Conservation (phyloP, 1,284 basidiomycete genomes). For the Entoloma clypeatum region DNA sequence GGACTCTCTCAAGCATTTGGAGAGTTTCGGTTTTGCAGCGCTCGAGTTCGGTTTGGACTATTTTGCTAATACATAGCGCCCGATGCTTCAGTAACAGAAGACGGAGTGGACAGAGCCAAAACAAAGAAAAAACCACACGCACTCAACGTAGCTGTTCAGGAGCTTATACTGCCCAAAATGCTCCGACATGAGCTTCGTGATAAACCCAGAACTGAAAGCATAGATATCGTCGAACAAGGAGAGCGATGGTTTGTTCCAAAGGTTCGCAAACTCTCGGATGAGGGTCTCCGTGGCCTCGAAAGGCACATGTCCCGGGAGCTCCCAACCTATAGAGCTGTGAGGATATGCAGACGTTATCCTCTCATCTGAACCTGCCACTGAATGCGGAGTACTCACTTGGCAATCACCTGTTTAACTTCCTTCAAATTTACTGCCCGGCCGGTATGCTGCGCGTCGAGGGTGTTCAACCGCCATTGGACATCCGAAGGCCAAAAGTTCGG, state of each 20-base stretch:
- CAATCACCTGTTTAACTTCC: slow-evolving; percentile 31
- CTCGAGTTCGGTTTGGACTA: slow-evolving; percentile 13
- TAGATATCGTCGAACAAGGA: slow-evolving; percentile 17
- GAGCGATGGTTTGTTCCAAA: slow-evolving; percentile 16
- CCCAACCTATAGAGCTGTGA: slow-evolving; percentile 21
- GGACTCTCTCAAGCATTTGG: slow-evolving; percentile 20
- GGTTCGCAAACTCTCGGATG: slow-evolving; percentile 10
- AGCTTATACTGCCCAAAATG: slow-evolving; percentile 20
- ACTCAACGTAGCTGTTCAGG: slow-evolving; percentile 17
- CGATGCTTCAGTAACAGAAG: no score
- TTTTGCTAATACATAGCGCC: no score
- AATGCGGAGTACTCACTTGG: slow-evolving; percentile 21
- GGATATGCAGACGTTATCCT: not conserved
- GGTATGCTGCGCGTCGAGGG: slow-evolving; percentile 2
- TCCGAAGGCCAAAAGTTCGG: slow-evolving; percentile 36
- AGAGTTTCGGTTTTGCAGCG: slow-evolving; percentile 14
- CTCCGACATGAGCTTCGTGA: slow-evolving; percentile 8
- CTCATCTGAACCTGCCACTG: not conserved
- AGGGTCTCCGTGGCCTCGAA: slow-evolving; percentile 16
- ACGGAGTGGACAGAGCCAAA: no score
- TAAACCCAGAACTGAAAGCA: slow-evolving; percentile 2
- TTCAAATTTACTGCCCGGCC: slow-evolving; percentile 22
- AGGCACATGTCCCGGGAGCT: slow-evolving; percentile 19
- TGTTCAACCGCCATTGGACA: not conserved
- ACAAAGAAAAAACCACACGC: slow-evolving; percentile 2